Evolutionary conservation across 2,329 filamentous ascomycete species (phyloP).

Genomic region (Fusarium robinianum): DNA sequence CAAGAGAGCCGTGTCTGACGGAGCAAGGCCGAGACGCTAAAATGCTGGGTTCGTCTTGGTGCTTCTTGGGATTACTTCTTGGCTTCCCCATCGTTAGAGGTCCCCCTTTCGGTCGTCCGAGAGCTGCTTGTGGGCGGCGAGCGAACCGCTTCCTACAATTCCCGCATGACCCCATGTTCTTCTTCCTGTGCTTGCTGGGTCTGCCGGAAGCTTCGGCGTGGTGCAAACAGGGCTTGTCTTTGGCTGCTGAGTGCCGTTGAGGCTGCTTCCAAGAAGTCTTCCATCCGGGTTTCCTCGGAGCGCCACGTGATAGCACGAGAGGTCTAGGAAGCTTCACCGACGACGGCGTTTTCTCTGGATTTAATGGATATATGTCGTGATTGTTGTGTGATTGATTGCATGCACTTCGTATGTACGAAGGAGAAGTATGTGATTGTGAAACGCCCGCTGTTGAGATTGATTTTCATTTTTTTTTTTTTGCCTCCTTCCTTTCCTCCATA

Average conservation of each 20-base stretch:
- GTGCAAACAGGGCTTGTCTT: slow-evolving; percentile 7
- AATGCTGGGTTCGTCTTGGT: slow-evolving; percentile 25
- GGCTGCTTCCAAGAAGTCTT: slow-evolving; percentile 1
- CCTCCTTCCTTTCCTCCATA: no score
- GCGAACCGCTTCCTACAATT: slow-evolving; percentile 14
- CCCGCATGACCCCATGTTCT: slow-evolving; percentile 15
- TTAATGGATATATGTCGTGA: slow-evolving; percentile 14
- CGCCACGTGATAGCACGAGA: slow-evolving; percentile 32
- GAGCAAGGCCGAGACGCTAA: slow-evolving; percentile 30
- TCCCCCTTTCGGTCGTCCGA: slow-evolving; percentile 21
- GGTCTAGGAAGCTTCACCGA: slow-evolving; percentile 17
- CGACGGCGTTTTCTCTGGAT: no score
- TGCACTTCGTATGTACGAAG: no score
- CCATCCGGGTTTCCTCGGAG: slow-evolving; percentile 19
- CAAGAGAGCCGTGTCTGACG: slow-evolving; percentile 12
- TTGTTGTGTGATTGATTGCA: slow-evolving; percentile 14
- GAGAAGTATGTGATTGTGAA: no score
- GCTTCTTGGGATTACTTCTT: slow-evolving; percentile 14
- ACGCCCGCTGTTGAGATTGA: no score
- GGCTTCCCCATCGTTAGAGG: slow-evolving; percentile 15
- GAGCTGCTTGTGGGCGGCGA: slow-evolving; percentile 2
- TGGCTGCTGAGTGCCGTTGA: neutral
- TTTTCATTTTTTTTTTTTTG: no score
- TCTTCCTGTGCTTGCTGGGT: slow-evolving; percentile 11
- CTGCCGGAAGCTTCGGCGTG: slow-evolving; percentile 9